phyloP scores from a whole-genome alignment of 2,329 filamentous ascomycete species.

The Fusarium robinianum region DNA sequence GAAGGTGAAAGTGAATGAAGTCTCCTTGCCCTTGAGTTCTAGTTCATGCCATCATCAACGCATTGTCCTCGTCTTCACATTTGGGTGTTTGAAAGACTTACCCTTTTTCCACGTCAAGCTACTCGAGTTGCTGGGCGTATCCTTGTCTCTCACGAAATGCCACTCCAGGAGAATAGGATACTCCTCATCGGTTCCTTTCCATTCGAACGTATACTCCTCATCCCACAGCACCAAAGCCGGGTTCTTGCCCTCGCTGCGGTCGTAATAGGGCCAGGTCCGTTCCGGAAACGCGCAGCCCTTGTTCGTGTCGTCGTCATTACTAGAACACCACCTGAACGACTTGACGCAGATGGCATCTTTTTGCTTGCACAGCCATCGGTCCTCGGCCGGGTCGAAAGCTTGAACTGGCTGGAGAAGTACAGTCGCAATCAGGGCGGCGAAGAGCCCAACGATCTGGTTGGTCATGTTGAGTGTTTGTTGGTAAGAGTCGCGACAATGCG shows the following conservation, averaged over 20 bases:
- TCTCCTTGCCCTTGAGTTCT: slow-evolving; percentile 19
- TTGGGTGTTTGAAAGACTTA: background rate
- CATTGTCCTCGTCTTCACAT: fast-evolving
- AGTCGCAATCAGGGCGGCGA: slow-evolving; percentile 4
- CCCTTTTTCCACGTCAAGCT: slow-evolving; percentile 17
- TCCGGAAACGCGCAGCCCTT: slow-evolving; percentile 16
- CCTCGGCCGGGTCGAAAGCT: slow-evolving; percentile 13
- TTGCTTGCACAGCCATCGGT: slow-evolving; percentile 24
- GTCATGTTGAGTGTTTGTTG: background rate
- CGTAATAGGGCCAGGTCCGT: slow-evolving; percentile 9
- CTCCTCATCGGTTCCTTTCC: slow-evolving; percentile 20
- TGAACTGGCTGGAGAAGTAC: background rate
- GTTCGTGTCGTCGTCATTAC: slow-evolving; percentile 15
- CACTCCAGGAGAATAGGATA: slow-evolving; percentile 19
- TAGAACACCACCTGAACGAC: slow-evolving; percentile 28
- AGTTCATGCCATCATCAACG: background rate
- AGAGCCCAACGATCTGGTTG: slow-evolving; percentile 4
- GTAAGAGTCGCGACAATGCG: too few species aligned
- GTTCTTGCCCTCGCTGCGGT: slow-evolving; percentile 7
- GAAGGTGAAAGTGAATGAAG: slow-evolving; percentile 23
- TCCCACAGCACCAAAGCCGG: slow-evolving; percentile 25
- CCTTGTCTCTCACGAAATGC: slow-evolving; percentile 19
- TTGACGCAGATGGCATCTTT: slow-evolving; percentile 21
- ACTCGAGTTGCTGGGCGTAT: slow-evolving; percentile 17
- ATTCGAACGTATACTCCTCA: slow-evolving; percentile 18